Evolutionary conservation across 2,329 filamentous ascomycete species (phyloP).

Genomic region (Calonectria pteridis): DNA sequence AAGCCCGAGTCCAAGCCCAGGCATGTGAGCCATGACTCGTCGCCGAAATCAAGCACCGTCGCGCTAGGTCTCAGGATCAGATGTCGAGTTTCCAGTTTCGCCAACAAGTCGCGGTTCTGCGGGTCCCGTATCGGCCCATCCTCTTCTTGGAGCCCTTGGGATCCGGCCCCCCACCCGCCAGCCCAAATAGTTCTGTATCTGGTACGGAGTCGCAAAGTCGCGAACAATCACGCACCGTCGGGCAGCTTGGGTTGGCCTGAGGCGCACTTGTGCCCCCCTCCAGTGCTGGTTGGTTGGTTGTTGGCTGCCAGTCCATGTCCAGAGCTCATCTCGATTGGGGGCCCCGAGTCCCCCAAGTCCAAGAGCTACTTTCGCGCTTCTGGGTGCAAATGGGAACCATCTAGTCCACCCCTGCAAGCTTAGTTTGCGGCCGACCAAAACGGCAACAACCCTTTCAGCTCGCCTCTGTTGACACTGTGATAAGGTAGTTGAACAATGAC

Average conservation of each 20-base stretch:
- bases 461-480: conserved; percentile 20
- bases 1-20: conserved; percentile 10
- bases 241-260: conserved; percentile 15
- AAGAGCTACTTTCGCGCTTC: not conserved
- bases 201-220: conserved; percentile 8
- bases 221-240: conserved; percentile 1
- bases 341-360: conserved; percentile 1
- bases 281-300: not conserved
- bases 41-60: conserved; percentile 17
- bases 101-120: conserved; percentile 26
- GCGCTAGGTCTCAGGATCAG: conserved; percentile 30
- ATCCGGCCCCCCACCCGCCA: conserved; percentile 11
- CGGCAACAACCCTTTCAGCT: conserved; percentile 21
- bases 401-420: conserved; percentile 21
- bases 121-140: conserved; percentile 40
- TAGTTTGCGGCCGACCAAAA: conserved; percentile 14
- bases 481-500: conserved; percentile 19
- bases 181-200: conserved; percentile 8
- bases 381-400: conserved; percentile 19
- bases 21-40: conserved; percentile 34
- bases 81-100: conserved; percentile 34
- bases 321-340: conserved; percentile 14
- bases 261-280: not conserved
- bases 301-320: not conserved
- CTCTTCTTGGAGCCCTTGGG: conserved; percentile 14